Evolutionary conservation across 768 basidiomycete genomes (phyloP), one percentile per base, ranked within the genome.

Genomic region (Holtermannia corniformis): DNA sequence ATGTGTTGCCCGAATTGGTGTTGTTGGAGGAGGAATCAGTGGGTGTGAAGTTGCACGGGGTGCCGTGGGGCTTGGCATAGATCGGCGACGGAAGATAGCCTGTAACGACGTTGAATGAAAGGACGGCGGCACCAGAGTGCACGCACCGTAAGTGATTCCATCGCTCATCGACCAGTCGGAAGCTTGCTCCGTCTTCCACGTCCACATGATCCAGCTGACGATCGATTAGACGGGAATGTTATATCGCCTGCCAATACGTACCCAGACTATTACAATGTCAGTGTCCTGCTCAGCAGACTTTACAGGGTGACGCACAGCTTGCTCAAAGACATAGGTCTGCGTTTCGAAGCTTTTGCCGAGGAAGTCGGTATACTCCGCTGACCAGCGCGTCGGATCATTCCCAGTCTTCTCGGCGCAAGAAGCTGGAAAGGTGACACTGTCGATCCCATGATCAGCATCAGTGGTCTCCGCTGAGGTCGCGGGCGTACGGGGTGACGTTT

Each of bases 341-440:
- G 81, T 82, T 64, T 90, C 87, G 78, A 83, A 90, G 59, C 85
- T 87, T 65, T 81, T 82, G 25, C 41, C 56, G 14, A 69, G 51
- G 40, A 60, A 57, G 11, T 60, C 54, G 3, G 78, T 82, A 68
- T 87, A 88, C 13, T 78, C 76, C 25, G 75, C 70, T 19, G 80
- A 81, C 70, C 84, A 88, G 0, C 73, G 76, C 2, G 72, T 60
- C 52, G 76, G 56, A 47, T 63, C 79, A 59, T 76, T 74, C 14
- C 87, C 86, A 0, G 87, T 87, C 58, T 82, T 65, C 5, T 82
- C 83, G 0, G 54, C 72, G 72, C 91, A 93, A 65, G 81, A 85
- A 14, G 88, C 90, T 20, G 87, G 78, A 27, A 72, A 70, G 5
- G 79, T 74, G 3, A 85, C 83, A 10, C 85, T 87, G 3, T 78